These are phyloP conservation scores for Cystofilobasidium ferigula DNA, from an alignment of 768 basidiomycete genomes.

Conservation along the genomic window DNA sequence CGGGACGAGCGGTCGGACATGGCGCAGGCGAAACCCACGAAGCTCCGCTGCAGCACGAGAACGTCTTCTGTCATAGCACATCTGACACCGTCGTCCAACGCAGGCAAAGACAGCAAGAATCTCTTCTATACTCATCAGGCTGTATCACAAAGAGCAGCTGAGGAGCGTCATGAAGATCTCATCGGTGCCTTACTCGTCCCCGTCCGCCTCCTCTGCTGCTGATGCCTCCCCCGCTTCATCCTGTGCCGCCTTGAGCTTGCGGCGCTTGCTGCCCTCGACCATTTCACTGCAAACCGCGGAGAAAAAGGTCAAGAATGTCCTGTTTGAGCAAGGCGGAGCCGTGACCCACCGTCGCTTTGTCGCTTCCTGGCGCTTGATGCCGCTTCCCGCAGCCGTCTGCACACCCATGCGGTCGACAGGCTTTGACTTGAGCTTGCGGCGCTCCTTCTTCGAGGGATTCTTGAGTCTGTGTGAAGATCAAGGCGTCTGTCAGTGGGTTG, in stretches of 20 bases:
- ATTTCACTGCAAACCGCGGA: slow-evolving; percentile 50
- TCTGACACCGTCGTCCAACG: no score
- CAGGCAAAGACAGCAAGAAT: no score
- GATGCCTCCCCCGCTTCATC: not conserved
- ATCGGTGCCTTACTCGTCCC: not conserved
- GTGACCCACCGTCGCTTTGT: slow-evolving; percentile 32
- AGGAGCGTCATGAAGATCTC: not conserved
- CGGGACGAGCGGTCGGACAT: no score
- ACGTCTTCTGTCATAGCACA: no score
- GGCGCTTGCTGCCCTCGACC: slow-evolving; percentile 61
- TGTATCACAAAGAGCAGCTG: no score
- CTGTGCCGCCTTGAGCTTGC: slow-evolving; percentile 43
- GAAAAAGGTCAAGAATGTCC: slow-evolving; percentile 13
- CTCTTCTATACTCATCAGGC: no score
- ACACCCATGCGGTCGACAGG: slow-evolving; percentile 52
- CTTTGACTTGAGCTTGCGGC: slow-evolving; percentile 69
- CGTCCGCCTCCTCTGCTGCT: not conserved
- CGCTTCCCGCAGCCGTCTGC: slow-evolving; percentile 44
- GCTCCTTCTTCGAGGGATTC: slow-evolving; percentile 81
- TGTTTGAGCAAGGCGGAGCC: slow-evolving; percentile 41
- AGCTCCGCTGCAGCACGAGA: no score
- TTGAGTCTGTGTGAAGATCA: slow-evolving; percentile 45
- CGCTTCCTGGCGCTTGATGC: slow-evolving; percentile 32
- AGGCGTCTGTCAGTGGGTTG: not conserved
- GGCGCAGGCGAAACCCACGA: no score